Evolutionary conservation across 1,139 yeast species (phyloP), one percentile per base, ranked within the genome.

Genomic region (Nakaseomyces sp.): DNA sequence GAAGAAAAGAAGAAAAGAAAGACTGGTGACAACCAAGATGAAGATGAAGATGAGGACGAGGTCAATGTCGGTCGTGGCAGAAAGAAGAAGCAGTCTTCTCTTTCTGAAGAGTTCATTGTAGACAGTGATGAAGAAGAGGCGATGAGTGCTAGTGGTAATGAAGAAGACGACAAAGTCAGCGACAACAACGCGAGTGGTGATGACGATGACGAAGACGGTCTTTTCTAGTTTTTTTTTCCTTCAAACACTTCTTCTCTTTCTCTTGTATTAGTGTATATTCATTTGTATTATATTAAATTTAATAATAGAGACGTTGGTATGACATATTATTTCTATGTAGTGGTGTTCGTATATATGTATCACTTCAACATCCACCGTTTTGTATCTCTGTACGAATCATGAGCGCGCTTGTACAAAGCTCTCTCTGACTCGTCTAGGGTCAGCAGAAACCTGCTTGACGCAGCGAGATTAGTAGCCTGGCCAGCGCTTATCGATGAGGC

Each of bases 391-490:
- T 78, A 75, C 38, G 83, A 73, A 42, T 74, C 81, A 47, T 81
- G 77, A 2, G 87, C 73, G 6, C 66, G 60, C 50, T 70, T 74
- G 63, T 76, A 85, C 44, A 86, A 52, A 39, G 63, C 64, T 58
- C 74, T 76, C 56, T 87, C 96, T 60, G 76, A 82, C 56, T 81
- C 91, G 58, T 88, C 96, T 51, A 87, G 67, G 12, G 80, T 77
- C 50, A 74, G 68, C 44, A 82, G 57, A 53, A 85, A 83, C 33
- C 50, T 15, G 13, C 37, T 37, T 3, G 41, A 28, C 5, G 41
- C 40, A 26, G 44, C 30, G 10, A 41, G 28, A 32, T 41, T 41
- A 10, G 40, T 41, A n/a, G 28, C 38, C 38, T 20, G 38, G 44
- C 20, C 50, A 45, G 8, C 48, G 43, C 22, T 37, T 41, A 25